A percentile compares a stretch with the other conserved stretches of the same genome.
Conservation (phyloP, 139 green algal species). For the Pedinophyceae sp. region DNA sequence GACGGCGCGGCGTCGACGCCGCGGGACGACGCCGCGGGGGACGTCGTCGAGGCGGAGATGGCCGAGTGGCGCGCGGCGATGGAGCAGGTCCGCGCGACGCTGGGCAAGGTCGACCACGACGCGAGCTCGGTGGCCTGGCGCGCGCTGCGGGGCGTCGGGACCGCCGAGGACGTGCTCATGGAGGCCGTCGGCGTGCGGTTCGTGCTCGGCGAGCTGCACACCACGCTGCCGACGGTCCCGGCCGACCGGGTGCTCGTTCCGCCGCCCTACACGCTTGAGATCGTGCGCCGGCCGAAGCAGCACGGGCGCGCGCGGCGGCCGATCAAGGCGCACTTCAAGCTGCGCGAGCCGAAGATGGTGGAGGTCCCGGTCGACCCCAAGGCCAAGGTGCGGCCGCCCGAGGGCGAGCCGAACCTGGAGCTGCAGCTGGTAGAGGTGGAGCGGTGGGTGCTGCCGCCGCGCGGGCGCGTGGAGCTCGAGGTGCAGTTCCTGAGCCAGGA, state of each 20-base stretch:
- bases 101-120: too few relatives aligned
- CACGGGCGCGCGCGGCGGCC: conserved; percentile 8
- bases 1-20: not conserved
- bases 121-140: too few relatives aligned
- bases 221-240: conserved; percentile 15
- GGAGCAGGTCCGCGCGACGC: not conserved
- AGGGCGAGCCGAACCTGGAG: conserved; percentile 4
- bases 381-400: not conserved
- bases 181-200: conserved; percentile 29
- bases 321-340: conserved; percentile 28
- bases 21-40: not conserved
- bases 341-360: conserved; percentile 15
- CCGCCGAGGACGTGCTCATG: not conserved
- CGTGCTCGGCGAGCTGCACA: conserved; percentile 18
- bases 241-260: conserved; percentile 31
- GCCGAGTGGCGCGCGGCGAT: not conserved
- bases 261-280: conserved; percentile 25
- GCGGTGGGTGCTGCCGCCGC: conserved; percentile 41
- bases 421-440: conserved; percentile 10
- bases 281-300: conserved; percentile 9
- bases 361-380: not conserved
- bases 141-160: not conserved
- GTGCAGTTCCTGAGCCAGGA: conserved; percentile 33
- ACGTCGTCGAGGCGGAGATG: conserved; percentile 1
- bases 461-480: conserved; percentile 22